Evolutionary conservation across 768 basidiomycete genomes (phyloP).

Genomic region (Suillus weaverae): DNA sequence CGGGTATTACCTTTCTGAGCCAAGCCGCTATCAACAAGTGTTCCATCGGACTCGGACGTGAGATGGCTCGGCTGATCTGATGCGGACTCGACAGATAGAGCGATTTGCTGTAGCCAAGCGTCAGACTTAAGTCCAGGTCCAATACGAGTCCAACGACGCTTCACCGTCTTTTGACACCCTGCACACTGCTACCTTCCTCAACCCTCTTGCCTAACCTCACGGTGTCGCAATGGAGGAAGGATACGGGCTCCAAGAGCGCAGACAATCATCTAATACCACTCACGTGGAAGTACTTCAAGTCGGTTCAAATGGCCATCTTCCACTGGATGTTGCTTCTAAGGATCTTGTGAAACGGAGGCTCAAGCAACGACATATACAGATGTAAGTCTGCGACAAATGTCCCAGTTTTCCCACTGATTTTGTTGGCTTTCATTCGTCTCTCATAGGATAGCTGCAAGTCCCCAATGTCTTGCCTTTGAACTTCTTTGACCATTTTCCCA

Average conservation of each 20-base stretch:
- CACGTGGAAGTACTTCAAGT: not conserved
- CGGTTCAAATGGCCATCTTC: not conserved
- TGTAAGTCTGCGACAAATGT: slow-evolving; percentile 42
- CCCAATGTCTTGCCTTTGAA: not conserved
- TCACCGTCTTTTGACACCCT: not conserved
- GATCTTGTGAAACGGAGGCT: slow-evolving; percentile 71
- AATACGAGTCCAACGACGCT: not conserved
- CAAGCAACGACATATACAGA: slow-evolving; percentile 78
- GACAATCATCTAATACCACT: not conserved
- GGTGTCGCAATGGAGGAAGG: not conserved
- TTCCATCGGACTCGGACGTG: not conserved
- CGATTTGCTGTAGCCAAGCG: not conserved
- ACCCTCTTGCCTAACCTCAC: not conserved
- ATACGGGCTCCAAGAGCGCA: not conserved
- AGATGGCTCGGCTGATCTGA: not conserved
- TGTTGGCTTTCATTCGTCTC: not conserved
- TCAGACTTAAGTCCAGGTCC: not conserved
- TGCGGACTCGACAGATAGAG: not conserved
- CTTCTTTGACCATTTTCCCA: not conserved
- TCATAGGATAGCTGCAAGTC: slow-evolving; percentile 60
- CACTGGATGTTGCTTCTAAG: slow-evolving; percentile 52
- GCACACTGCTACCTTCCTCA: too few relatives aligned
- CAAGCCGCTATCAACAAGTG: not conserved
- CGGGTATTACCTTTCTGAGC: not conserved
- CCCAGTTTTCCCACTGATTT: not conserved